Evolutionary conservation across 2,329 filamentous ascomycete genomes (phyloP).

Genomic region (Claviceps arundinis): DNA sequence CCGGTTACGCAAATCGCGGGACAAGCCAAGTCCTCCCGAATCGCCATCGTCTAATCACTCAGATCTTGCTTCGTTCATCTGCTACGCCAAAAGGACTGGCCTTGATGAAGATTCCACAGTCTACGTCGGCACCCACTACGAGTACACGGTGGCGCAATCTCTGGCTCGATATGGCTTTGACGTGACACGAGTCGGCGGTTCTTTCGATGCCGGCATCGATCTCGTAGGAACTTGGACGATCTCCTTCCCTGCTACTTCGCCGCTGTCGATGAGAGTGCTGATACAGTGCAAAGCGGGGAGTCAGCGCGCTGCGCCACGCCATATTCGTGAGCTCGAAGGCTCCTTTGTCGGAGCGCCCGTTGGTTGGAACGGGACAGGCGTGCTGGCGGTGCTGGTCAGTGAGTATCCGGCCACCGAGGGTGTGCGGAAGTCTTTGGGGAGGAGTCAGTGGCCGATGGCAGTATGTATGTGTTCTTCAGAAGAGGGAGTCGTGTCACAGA

Average conservation of each 20-base stretch:
- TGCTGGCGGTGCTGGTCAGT: constrained; percentile 59
- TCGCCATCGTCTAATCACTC: constrained; percentile 40
- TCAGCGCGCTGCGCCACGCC: constrained; percentile 39
- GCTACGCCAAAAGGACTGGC: constrained; percentile 43
- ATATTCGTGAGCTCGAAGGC: constrained; percentile 67
- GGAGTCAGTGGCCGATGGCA: constrained; percentile 57
- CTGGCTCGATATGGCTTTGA: constrained; percentile 50
- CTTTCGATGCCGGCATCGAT: constrained; percentile 60
- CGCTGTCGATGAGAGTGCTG: constrained; percentile 29
- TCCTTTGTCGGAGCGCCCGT: constrained; percentile 60
- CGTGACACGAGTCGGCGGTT: constrained; percentile 51
- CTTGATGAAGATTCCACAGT: constrained; percentile 43
- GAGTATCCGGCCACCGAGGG: constrained; percentile 64
- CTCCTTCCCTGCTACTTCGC: constrained; percentile 17
- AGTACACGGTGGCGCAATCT: constrained; percentile 50
- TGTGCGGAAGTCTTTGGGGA: constrained; percentile 56
- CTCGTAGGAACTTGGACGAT: constrained; percentile 58
- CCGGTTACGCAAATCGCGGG: background rate
- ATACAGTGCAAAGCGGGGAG: constrained; percentile 57
- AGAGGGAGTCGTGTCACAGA: constrained; percentile 48
- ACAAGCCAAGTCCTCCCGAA: constrained; percentile 27
- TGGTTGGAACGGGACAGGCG: constrained; percentile 53
- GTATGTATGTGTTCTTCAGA: constrained; percentile 51
- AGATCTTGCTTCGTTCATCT: constrained; percentile 50
- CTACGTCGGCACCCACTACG: constrained; percentile 63